Evolutionary conservation across 495 filamentous ascomycete species (phyloP).

Genomic region (Neurospora sp.): DNA sequence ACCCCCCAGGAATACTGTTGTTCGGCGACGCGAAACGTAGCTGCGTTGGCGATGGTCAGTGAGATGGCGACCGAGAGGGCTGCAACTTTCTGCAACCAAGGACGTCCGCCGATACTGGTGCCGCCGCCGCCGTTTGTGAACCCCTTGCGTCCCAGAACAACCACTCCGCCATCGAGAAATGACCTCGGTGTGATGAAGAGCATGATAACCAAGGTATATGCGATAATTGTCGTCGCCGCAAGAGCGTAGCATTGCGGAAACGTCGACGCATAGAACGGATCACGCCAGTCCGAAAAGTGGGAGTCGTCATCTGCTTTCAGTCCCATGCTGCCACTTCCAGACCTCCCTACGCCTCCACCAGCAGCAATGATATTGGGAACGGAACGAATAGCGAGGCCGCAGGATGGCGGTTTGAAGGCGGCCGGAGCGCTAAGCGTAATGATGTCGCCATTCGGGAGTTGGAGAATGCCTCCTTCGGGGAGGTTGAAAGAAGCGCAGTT

Average conservation of each 20-base stretch:
- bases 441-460: constrained; percentile 44
- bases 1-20: constrained; percentile 63
- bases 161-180: constrained; percentile 74
- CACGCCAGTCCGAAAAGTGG: constrained; percentile 48
- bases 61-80: constrained; percentile 84
- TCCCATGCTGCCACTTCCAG: neutral
- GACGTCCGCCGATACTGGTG: constrained; percentile 79
- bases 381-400: constrained; percentile 32
- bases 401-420: constrained; percentile 48
- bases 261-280: constrained; percentile 88
- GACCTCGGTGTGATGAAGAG: constrained; percentile 86
- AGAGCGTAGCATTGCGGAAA: constrained; percentile 88
- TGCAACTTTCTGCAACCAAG: constrained; percentile 93
- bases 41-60: constrained; percentile 81
- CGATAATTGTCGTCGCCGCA: constrained; percentile 79
- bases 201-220: constrained; percentile 90
- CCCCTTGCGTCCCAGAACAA: constrained; percentile 71
- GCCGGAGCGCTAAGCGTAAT: constrained; percentile 54
- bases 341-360: constrained; percentile 24
- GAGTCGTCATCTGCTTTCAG: constrained; percentile 9
- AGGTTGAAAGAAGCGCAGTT: constrained; percentile 37
- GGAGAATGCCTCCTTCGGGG: constrained; percentile 49
- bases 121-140: constrained; percentile 75
- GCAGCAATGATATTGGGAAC: constrained; percentile 35
- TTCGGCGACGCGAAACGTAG: constrained; percentile 77